Percentiles rank a stretch among this genome's conserved stretches.
Conservation (phyloP, 2,329 filamentous ascomycete genomes). For the Beauveria brongniartii region DNA sequence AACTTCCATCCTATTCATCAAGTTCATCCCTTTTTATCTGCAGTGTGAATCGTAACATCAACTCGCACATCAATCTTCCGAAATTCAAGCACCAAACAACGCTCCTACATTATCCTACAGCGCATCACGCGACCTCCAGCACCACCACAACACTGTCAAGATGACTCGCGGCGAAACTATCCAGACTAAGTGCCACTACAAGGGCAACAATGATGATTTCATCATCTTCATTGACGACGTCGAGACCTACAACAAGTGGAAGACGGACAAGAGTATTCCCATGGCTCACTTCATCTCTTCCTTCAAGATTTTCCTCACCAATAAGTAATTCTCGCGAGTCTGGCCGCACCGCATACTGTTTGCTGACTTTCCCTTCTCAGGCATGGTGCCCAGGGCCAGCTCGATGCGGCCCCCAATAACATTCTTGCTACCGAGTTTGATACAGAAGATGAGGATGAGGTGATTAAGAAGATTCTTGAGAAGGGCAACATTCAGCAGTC, state of each 20-base stretch:
- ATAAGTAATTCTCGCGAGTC: constrained; percentile 58
- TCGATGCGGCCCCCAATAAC: constrained; percentile 67
- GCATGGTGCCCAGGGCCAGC: constrained; percentile 75
- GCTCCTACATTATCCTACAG: constrained; percentile 14
- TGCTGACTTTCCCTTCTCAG: constrained; percentile 35
- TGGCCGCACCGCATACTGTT: not conserved
- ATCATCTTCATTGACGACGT: constrained; percentile 51
- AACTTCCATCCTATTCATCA: not conserved
- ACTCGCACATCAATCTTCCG: not conserved
- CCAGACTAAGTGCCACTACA: constrained; percentile 77
- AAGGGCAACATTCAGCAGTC: constrained; percentile 60
- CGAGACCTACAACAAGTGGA: constrained; percentile 71
- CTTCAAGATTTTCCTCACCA: constrained; percentile 84
- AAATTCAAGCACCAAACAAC: constrained; percentile 6
- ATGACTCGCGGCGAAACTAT: constrained; percentile 66
- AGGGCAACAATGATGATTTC: constrained; percentile 57
- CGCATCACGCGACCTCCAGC: constrained; percentile 13
- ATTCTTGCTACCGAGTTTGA: constrained; percentile 82
- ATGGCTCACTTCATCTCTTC: constrained; percentile 77
- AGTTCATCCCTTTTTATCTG: constrained; percentile 6
- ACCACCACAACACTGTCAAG: constrained; percentile 22
- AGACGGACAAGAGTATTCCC: constrained; percentile 67
- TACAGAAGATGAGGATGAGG: constrained; percentile 68
- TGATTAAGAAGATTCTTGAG: constrained; percentile 73
- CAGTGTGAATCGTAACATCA: not conserved